These are phyloP conservation scores for Glonium stellatum DNA, from an alignment of 495 filamentous ascomycete species.

Conservation along the genomic window DNA sequence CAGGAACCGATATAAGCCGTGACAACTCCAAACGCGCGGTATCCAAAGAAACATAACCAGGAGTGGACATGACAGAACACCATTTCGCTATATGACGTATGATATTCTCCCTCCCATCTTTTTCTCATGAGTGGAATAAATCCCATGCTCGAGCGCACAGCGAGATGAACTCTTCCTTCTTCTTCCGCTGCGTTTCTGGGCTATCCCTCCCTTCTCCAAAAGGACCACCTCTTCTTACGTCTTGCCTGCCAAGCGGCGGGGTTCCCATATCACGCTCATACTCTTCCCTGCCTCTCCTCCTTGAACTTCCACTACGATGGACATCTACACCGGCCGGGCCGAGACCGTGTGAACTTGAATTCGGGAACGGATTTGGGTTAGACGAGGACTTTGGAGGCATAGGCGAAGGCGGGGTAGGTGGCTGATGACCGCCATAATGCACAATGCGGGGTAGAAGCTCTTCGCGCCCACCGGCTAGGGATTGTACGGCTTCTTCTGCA, in stretches of 20 bases:
- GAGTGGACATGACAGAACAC: constrained; percentile 3
- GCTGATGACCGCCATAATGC: constrained; percentile 85
- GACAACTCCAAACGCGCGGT: constrained; percentile 16
- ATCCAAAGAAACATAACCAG: not conserved
- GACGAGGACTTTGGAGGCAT: constrained; percentile 34
- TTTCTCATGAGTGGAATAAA: constrained; percentile 78
- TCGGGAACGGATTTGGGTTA: constrained; percentile 23
- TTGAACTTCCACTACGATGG: constrained; percentile 44
- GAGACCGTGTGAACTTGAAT: constrained; percentile 35
- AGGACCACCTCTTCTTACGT: constrained; percentile 7
- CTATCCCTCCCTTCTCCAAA: constrained; percentile 54
- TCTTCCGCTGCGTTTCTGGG: constrained; percentile 73
- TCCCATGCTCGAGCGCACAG: constrained; percentile 92
- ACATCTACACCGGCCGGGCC: constrained; percentile 32
- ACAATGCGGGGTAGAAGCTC: constrained; percentile 88
- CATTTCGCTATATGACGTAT: not conserved
- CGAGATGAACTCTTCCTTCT: constrained; percentile 89
- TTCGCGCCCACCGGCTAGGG: constrained; percentile 81
- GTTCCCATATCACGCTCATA: constrained; percentile 79
- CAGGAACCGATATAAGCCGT: too few species aligned
- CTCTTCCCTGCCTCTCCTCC: constrained; percentile 73
- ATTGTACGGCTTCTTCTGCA: constrained; percentile 87
- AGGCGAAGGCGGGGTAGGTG: constrained; percentile 88
- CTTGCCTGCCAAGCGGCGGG: constrained; percentile 57
- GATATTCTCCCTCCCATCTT: not conserved